These are phyloP conservation scores for Mucor irregularis DNA, from an alignment of 371 early-diverging fungal species.

Conservation along the genomic window DNA sequence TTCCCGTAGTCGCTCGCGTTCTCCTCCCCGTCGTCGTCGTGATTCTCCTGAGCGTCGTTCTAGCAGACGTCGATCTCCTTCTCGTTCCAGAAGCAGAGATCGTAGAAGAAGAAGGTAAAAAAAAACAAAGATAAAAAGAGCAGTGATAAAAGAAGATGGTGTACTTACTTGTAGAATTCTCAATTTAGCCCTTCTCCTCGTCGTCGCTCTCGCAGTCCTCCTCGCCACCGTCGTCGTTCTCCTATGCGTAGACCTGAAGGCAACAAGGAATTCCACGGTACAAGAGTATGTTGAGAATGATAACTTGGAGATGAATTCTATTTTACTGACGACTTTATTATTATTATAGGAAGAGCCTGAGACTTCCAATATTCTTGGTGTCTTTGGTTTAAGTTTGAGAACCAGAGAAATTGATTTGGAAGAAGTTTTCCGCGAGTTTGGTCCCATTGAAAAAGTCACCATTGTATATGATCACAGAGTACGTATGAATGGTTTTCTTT, in stretches of 20 bases:
- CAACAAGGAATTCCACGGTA: slow-evolving; percentile 51
- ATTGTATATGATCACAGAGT: slow-evolving; percentile 64
- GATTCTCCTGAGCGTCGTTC: slow-evolving; percentile 20
- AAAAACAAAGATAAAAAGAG: not conserved
- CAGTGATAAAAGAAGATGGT: not conserved
- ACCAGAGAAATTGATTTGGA: slow-evolving; percentile 72
- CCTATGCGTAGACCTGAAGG: slow-evolving; percentile 28
- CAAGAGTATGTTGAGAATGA: slow-evolving; percentile 19
- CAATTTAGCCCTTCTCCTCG: too few relatives aligned
- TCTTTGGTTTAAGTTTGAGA: slow-evolving; percentile 77
- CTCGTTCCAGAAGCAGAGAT: slow-evolving; percentile 35
- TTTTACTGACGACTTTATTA: not conserved
- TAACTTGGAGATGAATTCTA: slow-evolving; percentile 1
- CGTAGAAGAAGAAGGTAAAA: slow-evolving; percentile 36
- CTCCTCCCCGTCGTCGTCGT: slow-evolving; percentile 29
- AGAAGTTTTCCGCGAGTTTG: slow-evolving; percentile 69
- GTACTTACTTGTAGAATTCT: too few relatives aligned
- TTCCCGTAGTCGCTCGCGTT: slow-evolving; percentile 26
- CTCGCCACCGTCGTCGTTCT: slow-evolving; percentile 32
- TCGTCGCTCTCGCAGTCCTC: slow-evolving; percentile 37
- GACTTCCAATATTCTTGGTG: slow-evolving; percentile 70
- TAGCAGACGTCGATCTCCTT: slow-evolving; percentile 32
- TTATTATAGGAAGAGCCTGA: slow-evolving; percentile 38
- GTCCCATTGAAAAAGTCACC: slow-evolving; percentile 56
- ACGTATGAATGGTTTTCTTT: slow-evolving; percentile 30